Base-by-base conservation (phyloP, 768 basidiomycete genomes). In the Podaxis sp. region DNA sequence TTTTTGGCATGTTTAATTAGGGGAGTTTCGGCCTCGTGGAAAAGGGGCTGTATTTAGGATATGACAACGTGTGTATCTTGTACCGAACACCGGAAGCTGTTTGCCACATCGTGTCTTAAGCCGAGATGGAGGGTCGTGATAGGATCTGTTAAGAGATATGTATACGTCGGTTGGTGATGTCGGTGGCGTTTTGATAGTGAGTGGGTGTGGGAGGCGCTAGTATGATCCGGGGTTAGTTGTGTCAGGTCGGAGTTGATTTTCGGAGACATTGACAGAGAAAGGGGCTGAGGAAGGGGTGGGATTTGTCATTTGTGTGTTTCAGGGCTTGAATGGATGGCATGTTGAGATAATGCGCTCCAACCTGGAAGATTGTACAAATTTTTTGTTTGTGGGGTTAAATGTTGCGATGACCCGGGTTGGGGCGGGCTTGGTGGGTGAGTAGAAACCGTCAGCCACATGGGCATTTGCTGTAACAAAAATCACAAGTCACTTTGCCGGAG, bases 401-500 rank as follows among this genome's bases (percentile, higher is more conserved):
- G 28, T 7, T 1, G 33, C 8, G 33, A n/a, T 20, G n/a, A 46
- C 5, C 44, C n/a, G 44, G 44, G 44, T 10, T 46, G 1, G 20
- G 44, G 7, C 20, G 44, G 44, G 15, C 5, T 44, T 20, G n/a
- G 12, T 13, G 41, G n/a, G 41, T 17, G 40, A 41, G 40, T 1
- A 41, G 40, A 8, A 11, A 4, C 41, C 41, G 6, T 44, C 15
- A 1, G 41, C 4, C 10, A 13, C 40, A 17, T 17, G 44, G 17
- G 7, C 17, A 3, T 50, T 50, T 2, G 13, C 2, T 50, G 26
- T 50, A 17, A 4, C 12, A 1, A 50, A 24, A 15, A 1, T 50
- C 0, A 1, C 11, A 68, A 60, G 88, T 89, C 88, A 90, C 90
- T 90, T 91, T 92, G 89, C 90, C 90, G 89, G 90, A 92, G 90